Evolutionary conservation across 768 basidiomycete species (phyloP), one percentile per base, ranked within the genome.

Genomic region (Exidia glandulosa): DNA sequence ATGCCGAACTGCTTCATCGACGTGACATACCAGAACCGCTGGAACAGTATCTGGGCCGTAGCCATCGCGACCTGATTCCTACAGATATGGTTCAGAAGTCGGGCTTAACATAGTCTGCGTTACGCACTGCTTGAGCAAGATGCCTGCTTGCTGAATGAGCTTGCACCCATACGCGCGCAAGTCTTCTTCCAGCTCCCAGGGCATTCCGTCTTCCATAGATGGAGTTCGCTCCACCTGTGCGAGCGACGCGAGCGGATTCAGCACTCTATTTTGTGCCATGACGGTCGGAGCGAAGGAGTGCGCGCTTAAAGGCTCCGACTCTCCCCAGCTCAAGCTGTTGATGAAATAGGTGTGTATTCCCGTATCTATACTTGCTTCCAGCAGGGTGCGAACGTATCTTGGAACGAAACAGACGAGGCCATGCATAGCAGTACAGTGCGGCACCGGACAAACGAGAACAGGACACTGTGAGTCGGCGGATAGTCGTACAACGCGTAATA

Each of bases 1-100:
- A 97, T 86, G 27, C 94, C 87, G 72, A 94, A 99, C 59, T 94
- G 90, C 70, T 89, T 89, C 85, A 99, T 84, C 7, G 93, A 95
- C 3, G 87, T 86, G 19, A 95, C 90, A 73, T 83, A 98, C 89
- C 89, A 98, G 77, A 99, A 99, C 33, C 95, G 79, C 63, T 99
- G 96, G 70, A 94, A 95, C 1, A 99, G 75, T 32, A 98, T 91
- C 70, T 97, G 94, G 0, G 96, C 96, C 1, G 94, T 91, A 5
- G 96, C 93, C 58, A 97, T 89, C 14, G 94, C 94, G 31, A 96
- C 94, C 70, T 99, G 96, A 64, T 97, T 96, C 73, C 88, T 90
- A 71, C 63, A 45, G 48, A 31, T 14, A 34, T 32, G 5, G 12
- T 7, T 2, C 6, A 2, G 30, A 31, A 31, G 23, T 56, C 10